phyloP scores from a whole-genome alignment of 768 basidiomycete genomes.

The Hydnomerulius pinastri region DNA sequence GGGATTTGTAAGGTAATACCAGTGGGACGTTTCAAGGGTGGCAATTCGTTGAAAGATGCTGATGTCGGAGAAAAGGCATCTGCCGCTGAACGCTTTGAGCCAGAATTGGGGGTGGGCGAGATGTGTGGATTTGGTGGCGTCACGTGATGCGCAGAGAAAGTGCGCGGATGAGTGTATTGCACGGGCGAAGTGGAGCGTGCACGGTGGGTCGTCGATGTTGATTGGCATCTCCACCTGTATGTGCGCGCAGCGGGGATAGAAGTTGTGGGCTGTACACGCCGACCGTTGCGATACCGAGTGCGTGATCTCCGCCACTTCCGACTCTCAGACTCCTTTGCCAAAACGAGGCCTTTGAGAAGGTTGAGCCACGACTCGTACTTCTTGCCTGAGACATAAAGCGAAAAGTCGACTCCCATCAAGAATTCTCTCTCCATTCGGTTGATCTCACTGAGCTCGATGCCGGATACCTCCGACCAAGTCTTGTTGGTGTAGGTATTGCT shows the following conservation, averaged over 20 bases:
- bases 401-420: conserved; percentile 74
- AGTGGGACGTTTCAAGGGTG: conserved; percentile 56
- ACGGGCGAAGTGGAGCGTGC: conserved; percentile 73
- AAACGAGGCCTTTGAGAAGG: conserved; percentile 78
- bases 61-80: conserved; percentile 78
- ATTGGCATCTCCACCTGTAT: conserved; percentile 24
- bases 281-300: conserved; percentile 31
- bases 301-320: conserved; percentile 51
- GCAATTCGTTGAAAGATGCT: conserved; percentile 45
- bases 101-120: conserved; percentile 42
- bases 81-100: conserved; percentile 72
- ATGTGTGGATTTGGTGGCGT: conserved; percentile 26
- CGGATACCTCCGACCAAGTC: conserved; percentile 94
- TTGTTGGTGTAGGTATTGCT: conserved; percentile 98
- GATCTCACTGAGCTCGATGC: conserved; percentile 80
- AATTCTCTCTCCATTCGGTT: conserved; percentile 95
- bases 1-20: conserved; percentile 61
- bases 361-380: conserved; percentile 86
- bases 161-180: conserved; percentile 33
- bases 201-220: conserved; percentile 46
- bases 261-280: conserved; percentile 22
- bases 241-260: conserved; percentile 29
- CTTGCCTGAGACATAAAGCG: conserved; percentile 74
- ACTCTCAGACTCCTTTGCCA: conserved; percentile 71
- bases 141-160: conserved; percentile 10